Evolutionary conservation across 108 stramenopile species (phyloP), one percentile per base, ranked within the genome.

Genomic region (Cyclotella choctawhatcheeana): DNA sequence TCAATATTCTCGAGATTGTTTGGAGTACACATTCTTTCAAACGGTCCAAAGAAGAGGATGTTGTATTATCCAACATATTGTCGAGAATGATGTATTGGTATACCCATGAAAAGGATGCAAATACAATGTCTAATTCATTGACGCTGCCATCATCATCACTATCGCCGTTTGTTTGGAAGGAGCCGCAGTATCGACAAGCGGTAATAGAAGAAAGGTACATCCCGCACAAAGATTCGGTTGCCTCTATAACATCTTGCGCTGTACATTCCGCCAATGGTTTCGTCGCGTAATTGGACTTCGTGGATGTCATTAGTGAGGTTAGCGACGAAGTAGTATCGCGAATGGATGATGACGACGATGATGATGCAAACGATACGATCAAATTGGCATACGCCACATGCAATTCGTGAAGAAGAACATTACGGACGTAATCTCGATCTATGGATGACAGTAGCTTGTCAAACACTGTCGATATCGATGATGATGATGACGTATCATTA

Each of bases 151-250:
- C n/a, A n/a, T n/a, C n/a, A n/a, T n/a, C n/a, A n/a, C 60, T 20
- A 48, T 1, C 3, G 31, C 20, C 55, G 21, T 50, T 14, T 33
- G n/a, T 24, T n/a, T 34, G 33, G 1, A 59, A 48, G 58, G 27
- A 29, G 27, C 16, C 16, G 24, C 77, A 78, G 48, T 29, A 58
- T 50, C 48, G 26, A 33, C 79, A 73, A 33, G 67, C 67, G 56
- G 31, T 69, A 29, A 25, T 32, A n/a, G 79, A 77, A 29, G 77
- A 72, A 24, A 78, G 26, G 45, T 82, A 82, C 2, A 82, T 73
- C 6, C 81, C 81, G 48, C 81, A 82, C 16, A 82, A 45, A 25
- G 81, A 72, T 40, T 73, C 56, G 0, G 76, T 67, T 18, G 69
- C 79, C 35, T 73, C 66, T 3, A 73, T 48, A 18, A 80, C 54